A percentile compares a stretch with the other conserved stretches of the same genome.
Evolutionary conservation across 768 basidiomycete genomes (phyloP).

Genomic region (Auricularia heimuer): DNA sequence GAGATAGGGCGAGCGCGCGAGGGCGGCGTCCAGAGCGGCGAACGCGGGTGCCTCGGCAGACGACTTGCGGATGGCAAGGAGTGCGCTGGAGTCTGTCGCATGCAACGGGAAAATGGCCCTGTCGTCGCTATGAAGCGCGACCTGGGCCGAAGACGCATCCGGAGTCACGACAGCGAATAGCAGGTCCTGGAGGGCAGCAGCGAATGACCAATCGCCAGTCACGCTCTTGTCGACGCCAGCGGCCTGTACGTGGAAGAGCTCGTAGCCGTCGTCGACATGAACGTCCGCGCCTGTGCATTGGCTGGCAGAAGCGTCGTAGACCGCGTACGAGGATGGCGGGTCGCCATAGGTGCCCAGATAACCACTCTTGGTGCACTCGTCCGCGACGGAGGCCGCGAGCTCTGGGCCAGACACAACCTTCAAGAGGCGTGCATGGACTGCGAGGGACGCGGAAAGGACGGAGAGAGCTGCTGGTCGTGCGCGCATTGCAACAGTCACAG

Average conservation of each 20-base stretch:
- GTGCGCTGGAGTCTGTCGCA: conserved; percentile 13
- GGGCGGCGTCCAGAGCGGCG: conserved; percentile 63
- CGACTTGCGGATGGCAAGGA: conserved; percentile 20
- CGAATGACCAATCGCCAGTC: conserved; percentile 6
- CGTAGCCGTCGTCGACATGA: not conserved
- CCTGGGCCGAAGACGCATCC: not conserved
- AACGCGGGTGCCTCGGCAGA: conserved; percentile 46
- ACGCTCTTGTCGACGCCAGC: conserved; percentile 20
- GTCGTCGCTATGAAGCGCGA: not conserved
- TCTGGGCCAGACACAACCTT: too few species aligned
- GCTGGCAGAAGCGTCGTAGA: too few species aligned
- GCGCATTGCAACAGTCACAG: too few species aligned
- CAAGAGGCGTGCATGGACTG: too few species aligned
- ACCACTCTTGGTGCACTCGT: too few species aligned
- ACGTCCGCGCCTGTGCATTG: not conserved
- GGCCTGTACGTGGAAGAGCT: conserved; percentile 25
- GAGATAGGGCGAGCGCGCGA: conserved; percentile 43
- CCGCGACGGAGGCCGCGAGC: too few species aligned
- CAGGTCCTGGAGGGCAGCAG: conserved; percentile 5
- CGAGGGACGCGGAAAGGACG: too few species aligned
- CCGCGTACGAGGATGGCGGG: too few species aligned
- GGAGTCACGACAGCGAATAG: conserved; percentile 1
- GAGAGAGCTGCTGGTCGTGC: too few species aligned
- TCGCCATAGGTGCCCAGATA: too few species aligned
- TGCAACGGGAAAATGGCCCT: conserved; percentile 4